Evolutionary conservation across 768 basidiomycete species (phyloP).

Genomic region (Rhodosporidiobolus sp.): DNA sequence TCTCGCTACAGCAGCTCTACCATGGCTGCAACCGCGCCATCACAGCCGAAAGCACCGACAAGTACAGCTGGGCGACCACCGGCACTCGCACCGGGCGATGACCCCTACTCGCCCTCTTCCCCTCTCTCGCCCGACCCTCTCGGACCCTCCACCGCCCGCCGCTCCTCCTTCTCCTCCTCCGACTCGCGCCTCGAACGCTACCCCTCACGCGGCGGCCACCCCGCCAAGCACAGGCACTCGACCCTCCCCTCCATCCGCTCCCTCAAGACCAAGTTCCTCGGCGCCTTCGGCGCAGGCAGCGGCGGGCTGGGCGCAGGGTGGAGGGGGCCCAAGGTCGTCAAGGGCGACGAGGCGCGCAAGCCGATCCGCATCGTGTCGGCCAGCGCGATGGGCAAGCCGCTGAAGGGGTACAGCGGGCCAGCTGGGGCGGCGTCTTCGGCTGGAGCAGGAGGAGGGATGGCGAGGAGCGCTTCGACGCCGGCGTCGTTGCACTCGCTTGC

Average conservation of each 20-base stretch:
- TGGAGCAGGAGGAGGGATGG: neutral
- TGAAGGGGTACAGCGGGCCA: constrained; percentile 9
- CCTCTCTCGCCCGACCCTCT: too few species aligned
- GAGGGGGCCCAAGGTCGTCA: constrained; percentile 7
- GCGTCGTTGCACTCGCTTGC: neutral
- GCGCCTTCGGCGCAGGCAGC: neutral
- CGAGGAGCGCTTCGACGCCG: neutral
- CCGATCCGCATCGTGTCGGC: neutral
- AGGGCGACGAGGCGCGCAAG: constrained; percentile 1
- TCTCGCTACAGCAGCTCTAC: too few species aligned
- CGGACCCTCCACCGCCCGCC: too few species aligned
- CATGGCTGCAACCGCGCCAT: too few species aligned
- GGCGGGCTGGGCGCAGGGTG: neutral
- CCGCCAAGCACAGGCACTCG: neutral
- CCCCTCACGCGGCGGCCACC: neutral
- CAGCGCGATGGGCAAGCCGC: neutral
- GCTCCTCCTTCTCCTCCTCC: neutral
- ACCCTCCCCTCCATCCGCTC: constrained; percentile 13
- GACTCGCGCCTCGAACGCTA: neutral
- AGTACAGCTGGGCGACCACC: too few species aligned
- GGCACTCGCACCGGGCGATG: too few species aligned
- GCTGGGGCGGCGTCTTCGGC: neutral
- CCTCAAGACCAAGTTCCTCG: constrained; percentile 5
- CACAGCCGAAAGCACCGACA: too few species aligned
- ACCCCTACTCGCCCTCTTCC: too few species aligned